A percentile compares a stretch with the other conserved stretches of the same genome.
Conservation (phyloP, 116 monocot genomes). For the Papilionanthe hybrid region DNA sequence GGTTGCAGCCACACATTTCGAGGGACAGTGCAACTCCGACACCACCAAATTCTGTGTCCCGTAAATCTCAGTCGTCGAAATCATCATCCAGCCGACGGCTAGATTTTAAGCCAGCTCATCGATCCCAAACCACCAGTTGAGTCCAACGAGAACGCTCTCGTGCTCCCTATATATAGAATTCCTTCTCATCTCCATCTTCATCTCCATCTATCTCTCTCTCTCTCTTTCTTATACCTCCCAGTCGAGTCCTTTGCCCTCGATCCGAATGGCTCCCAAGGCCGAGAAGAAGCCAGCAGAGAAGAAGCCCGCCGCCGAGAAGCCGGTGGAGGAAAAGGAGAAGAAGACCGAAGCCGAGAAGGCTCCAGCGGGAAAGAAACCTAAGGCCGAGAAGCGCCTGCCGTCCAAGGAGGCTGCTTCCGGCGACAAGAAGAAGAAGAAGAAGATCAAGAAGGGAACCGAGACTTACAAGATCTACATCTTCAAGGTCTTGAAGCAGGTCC, state of each 20-base stretch:
- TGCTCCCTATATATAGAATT: neutral
- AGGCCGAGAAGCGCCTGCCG: constrained; percentile 58
- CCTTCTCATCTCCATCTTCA: neutral
- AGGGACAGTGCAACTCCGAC: too few relatives aligned
- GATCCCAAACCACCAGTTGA: neutral
- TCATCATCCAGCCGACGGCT: neutral
- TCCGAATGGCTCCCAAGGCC: constrained; percentile 42
- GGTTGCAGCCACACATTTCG: too few relatives aligned
- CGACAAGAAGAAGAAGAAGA: constrained; percentile 24
- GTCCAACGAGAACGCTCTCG: neutral
- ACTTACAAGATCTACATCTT: constrained; percentile 94
- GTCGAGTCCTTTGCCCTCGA: neutral
- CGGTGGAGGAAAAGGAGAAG: constrained; percentile 39
- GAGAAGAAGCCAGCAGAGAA: constrained; percentile 51
- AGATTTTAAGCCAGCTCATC: neutral
- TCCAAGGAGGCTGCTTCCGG: constrained; percentile 22
- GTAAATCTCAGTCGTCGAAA: neutral
- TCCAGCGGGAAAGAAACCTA: constrained; percentile 48
- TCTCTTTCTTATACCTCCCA: neutral
- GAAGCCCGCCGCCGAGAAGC: constrained; percentile 28
- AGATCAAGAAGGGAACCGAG: constrained; percentile 32
- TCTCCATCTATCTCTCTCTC: neutral
- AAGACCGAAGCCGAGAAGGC: constrained; percentile 27
- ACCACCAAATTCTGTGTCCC: too few relatives aligned
- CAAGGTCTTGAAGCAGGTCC: constrained; percentile 90